Evolutionary conservation across 768 basidiomycete genomes (phyloP), one percentile per base, ranked within the genome.

Genomic region (Paxillus ammoniavirescens): DNA sequence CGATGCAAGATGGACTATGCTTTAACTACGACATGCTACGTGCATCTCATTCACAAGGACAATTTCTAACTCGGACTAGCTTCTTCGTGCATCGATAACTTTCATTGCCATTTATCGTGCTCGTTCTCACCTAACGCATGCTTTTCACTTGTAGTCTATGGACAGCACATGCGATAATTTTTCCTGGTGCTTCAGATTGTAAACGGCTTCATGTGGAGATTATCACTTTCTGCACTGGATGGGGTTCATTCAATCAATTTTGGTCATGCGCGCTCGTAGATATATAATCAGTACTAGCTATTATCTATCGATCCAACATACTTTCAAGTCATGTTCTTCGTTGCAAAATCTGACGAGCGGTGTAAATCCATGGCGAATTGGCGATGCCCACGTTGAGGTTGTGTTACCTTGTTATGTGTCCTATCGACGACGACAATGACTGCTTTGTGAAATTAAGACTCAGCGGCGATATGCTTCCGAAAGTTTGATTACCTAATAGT

Each of bases 81-180:
- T 42, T 49, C 46, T 47, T 38, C 30, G 42, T 45, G 37, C 64
- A 15, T 50, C 47, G 43, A 33, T 21, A 41, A 36, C 17, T 42
- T 53, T 42, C 53, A 58, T 62, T 2, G 12, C 15, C 37, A 17
- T 42, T 54, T 31, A 23, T 49, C 42, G 17, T 45, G 33, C 33
- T 52, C 36, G 21, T 45, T n/a, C 33, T 49, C 21, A 47, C 47
- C 10, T 37, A 23, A 21, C 8, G 18, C 48, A 49, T 12, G 14
- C 8, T 28, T 38, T 30, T 31, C 42, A 50, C 37, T n/a, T 40
- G 35, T 63, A 66, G 47, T 52, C 31, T 61, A 57, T 17, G 58
- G 52, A 67, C 58, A 45, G 33, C 55, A 31, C 55, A 60, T 54
- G 36, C 38, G 41, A 38, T 57, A 30, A 44, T 48, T 31, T 49